phyloP scores from a whole-genome alignment of 1,284 basidiomycete species.

The Cryptococcus hybrid region DNA sequence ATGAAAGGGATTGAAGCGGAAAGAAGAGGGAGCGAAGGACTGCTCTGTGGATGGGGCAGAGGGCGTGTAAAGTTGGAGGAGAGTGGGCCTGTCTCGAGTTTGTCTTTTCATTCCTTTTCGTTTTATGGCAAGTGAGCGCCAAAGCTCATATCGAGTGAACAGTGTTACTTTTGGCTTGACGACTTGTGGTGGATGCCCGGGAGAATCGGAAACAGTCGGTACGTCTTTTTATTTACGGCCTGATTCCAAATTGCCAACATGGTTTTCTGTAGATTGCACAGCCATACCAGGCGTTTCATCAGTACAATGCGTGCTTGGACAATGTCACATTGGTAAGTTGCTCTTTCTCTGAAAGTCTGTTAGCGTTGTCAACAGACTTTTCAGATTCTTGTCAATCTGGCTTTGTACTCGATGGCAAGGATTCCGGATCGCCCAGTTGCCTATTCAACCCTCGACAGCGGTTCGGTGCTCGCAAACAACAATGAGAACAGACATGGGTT shows the following conservation, averaged over 20 bases:
- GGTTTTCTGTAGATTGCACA: background rate
- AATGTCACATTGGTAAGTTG: background rate
- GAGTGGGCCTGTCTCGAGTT: background rate
- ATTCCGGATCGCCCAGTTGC: too few species aligned
- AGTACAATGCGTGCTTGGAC: background rate
- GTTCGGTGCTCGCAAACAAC: too few species aligned
- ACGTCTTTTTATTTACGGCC: background rate
- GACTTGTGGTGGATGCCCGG: conserved; percentile 1
- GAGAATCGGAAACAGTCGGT: background rate
- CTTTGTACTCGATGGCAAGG: too few species aligned
- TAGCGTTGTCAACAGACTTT: background rate
- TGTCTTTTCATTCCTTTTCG: too few species aligned
- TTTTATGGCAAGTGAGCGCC: too few species aligned
- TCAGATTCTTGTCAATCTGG: too few species aligned
- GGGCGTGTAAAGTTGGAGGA: background rate
- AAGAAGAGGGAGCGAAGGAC: background rate
- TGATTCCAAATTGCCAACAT: background rate
- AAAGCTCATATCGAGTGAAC: too few species aligned
- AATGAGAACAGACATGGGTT: background rate
- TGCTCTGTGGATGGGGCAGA: background rate
- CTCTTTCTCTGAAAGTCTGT: background rate
- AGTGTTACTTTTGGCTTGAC: background rate
- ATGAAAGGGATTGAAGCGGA: background rate
- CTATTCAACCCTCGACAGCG: too few species aligned
- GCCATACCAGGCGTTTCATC: background rate